A percentile compares a stretch with the other conserved stretches of the same genome.
phyloP scores from a whole-genome alignment of 2,329 filamentous ascomycete genomes.

The Colletotrichum sp. region DNA sequence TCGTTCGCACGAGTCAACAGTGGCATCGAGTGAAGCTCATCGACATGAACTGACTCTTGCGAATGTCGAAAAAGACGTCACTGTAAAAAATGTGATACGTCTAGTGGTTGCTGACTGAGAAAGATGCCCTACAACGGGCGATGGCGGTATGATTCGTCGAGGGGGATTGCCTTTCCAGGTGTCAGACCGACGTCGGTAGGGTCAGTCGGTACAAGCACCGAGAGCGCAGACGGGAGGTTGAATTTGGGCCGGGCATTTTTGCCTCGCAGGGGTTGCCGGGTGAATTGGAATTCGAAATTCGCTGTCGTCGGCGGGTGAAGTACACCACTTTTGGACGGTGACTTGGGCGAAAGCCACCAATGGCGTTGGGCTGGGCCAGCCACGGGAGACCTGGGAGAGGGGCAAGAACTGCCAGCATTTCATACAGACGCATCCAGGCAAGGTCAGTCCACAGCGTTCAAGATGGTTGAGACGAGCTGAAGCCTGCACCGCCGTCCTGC shows the following conservation, averaged over 20 bases:
- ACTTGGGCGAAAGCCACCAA: constrained; percentile 10
- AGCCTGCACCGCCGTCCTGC: not conserved
- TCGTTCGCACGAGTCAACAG: constrained; percentile 17
- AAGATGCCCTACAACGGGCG: not conserved
- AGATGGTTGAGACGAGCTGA: constrained; percentile 16
- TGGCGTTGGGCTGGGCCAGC: constrained; percentile 2
- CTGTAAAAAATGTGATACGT: not conserved
- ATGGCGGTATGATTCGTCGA: constrained; percentile 7
- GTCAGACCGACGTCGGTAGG: constrained; percentile 6
- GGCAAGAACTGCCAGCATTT: not conserved
- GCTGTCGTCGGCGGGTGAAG: not conserved
- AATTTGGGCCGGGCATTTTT: not conserved
- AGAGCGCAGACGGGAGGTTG: not conserved
- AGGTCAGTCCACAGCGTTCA: constrained; percentile 9
- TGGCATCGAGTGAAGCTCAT: not conserved
- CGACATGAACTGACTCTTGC: constrained; percentile 1
- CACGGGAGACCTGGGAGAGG: not conserved
- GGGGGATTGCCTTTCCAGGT: not conserved
- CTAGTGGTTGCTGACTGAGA: constrained; percentile 16
- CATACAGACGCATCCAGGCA: constrained; percentile 8
- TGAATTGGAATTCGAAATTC: not conserved
- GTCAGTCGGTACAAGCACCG: not conserved
- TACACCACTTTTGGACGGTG: not conserved
- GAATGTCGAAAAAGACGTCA: constrained; percentile 4
- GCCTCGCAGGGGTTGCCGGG: constrained; percentile 10